Evolutionary conservation across 306 rosid genomes (phyloP).

Genomic region (Cajanus cajan): DNA sequence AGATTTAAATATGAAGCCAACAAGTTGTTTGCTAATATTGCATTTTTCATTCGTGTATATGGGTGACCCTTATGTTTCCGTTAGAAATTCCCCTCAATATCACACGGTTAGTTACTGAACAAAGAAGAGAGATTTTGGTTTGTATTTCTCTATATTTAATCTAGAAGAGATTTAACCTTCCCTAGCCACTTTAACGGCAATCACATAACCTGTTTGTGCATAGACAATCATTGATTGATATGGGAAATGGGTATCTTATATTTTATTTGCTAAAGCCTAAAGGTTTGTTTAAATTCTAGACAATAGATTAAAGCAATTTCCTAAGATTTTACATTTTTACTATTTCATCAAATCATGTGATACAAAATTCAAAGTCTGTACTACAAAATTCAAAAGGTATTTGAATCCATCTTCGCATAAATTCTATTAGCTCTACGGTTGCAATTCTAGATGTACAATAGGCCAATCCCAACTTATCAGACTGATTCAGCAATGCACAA

Average conservation of each 20-base stretch:
- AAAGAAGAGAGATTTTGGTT: neutral
- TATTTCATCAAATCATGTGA: neutral
- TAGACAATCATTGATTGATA: neutral
- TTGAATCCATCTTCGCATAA: neutral
- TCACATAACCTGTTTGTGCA: neutral
- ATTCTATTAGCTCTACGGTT: neutral
- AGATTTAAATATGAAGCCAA: conserved; percentile 14
- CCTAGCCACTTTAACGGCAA: neutral
- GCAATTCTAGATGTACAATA: conserved; percentile 18
- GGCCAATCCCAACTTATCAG: neutral
- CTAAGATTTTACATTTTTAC: conserved; percentile 9
- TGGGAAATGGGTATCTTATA: neutral
- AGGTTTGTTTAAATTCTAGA: neutral
- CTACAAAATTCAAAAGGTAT: conserved; percentile 1
- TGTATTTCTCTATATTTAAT: neutral
- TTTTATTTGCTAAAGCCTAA: neutral
- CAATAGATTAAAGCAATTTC: neutral
- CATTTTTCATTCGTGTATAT: neutral
- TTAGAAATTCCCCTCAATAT: neutral
- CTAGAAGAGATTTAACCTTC: neutral
- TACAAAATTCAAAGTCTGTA: neutral
- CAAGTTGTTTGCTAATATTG: neutral
- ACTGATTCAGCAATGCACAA: neutral
- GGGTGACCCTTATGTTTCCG: neutral
- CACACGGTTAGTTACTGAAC: neutral